Conservation (phyloP, 441 rosid genomes). For the Euphorbia schlechtendalii region DNA sequence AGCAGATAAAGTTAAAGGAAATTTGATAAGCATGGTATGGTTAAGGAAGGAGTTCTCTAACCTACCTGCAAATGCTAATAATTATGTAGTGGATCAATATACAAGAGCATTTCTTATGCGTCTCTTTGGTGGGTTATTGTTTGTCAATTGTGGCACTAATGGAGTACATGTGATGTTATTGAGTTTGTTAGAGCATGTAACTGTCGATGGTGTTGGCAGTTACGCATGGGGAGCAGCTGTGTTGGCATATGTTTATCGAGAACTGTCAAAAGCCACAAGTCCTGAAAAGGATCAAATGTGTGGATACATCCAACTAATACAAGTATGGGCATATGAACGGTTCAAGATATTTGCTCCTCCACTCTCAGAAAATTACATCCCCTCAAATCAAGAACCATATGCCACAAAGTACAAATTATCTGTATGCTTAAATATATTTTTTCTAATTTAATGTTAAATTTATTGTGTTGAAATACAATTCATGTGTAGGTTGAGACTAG, state of each 20-base stretch:
- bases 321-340: not conserved
- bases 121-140: not conserved
- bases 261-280: not conserved
- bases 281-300: not conserved
- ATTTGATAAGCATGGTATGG: not conserved
- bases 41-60: too few species aligned
- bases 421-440: too few species aligned
- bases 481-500: too few species aligned
- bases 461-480: too few species aligned
- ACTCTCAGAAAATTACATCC: not conserved
- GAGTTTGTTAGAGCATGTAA: not conserved
- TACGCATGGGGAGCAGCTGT: not conserved
- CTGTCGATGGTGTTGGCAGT: not conserved
- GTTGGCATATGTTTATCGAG: not conserved
- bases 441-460: too few species aligned
- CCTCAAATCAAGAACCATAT: not conserved
- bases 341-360: not conserved
- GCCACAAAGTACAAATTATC: not conserved
- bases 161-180: not conserved
- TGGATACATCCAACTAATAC: not conserved
- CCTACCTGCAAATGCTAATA: not conserved
- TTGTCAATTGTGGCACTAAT: not conserved
- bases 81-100: too few species aligned
- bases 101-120: not conserved
- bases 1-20: not conserved